Evolutionary conservation across 371 early-diverging fungal genomes (phyloP).

Genomic region (Mortierella polycephala): DNA sequence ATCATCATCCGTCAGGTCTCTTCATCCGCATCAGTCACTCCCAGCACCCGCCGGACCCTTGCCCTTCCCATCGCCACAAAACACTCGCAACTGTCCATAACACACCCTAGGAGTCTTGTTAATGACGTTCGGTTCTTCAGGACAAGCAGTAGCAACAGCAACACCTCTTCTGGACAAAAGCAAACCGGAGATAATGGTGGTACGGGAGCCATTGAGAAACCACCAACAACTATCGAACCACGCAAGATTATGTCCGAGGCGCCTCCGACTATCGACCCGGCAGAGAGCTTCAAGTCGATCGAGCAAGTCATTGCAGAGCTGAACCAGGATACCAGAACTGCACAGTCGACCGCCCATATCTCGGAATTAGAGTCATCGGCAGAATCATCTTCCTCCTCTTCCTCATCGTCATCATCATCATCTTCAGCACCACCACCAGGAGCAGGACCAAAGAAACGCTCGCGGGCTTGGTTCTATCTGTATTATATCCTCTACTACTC

Average conservation of each 20-base stretch:
- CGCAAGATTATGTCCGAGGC: conserved; percentile 6
- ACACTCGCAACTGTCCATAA: background rate
- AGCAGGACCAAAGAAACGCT: conserved; percentile 9
- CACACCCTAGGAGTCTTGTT: background rate
- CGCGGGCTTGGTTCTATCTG: conserved; percentile 38
- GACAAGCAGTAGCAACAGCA: background rate
- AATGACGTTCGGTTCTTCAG: background rate
- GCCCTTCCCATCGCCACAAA: background rate
- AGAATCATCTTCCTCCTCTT: too few species aligned
- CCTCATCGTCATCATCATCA: background rate
- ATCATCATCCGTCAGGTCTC: conserved; percentile 6
- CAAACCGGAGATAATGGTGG: background rate
- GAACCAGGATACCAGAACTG: conserved; percentile 6
- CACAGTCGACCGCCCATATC: background rate
- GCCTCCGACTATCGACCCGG: background rate
- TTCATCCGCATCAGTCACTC: too few species aligned
- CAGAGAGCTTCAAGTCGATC: conserved; percentile 32
- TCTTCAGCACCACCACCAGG: conserved; percentile 3
- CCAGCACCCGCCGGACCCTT: too few species aligned
- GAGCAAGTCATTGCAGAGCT: conserved; percentile 40
- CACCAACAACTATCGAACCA: conserved; percentile 22
- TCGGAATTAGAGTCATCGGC: background rate
- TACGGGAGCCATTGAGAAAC: conserved; percentile 11
- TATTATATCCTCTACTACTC: conserved; percentile 34
- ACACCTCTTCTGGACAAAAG: background rate